phyloP scores from a whole-genome alignment of 352 stramenopile genomes.

The Phytophthora nicotianae region DNA sequence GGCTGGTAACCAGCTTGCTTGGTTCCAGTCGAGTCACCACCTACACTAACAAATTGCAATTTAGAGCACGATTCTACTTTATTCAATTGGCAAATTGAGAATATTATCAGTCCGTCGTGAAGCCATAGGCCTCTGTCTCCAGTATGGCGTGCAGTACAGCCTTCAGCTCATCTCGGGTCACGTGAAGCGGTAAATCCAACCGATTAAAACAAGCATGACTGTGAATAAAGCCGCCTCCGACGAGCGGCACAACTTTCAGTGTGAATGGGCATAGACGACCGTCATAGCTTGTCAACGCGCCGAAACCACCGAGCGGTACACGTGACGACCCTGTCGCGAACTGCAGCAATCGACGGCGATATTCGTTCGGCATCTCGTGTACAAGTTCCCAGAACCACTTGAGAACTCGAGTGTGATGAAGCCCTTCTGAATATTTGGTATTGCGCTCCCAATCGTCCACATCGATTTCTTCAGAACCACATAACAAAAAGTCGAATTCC shows the following conservation, averaged over 20 bases:
- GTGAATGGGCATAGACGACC: conserved; percentile 54
- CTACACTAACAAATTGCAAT: no score
- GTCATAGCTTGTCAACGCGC: conserved; percentile 53
- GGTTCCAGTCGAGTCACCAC: no score
- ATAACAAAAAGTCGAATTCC: neutral
- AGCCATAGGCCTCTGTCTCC: neutral
- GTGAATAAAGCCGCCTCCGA: conserved; percentile 44
- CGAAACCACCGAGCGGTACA: conserved; percentile 53
- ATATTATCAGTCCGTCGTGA: neutral
- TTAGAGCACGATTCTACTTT: no score
- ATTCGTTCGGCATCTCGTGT: conserved; percentile 54
- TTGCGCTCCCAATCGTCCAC: neutral
- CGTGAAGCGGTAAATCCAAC: conserved; percentile 95
- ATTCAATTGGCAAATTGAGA: no score
- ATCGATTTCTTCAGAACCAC: neutral
- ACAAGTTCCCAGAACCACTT: conserved; percentile 34
- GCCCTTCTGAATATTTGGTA: neutral
- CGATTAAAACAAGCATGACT: conserved; percentile 75
- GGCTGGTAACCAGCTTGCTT: neutral
- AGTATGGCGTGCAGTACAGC: neutral
- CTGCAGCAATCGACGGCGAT: conserved; percentile 52
- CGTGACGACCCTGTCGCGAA: conserved; percentile 63
- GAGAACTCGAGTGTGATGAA: neutral
- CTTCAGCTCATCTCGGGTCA: conserved; percentile 75
- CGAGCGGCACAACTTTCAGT: conserved; percentile 38